Evolutionary conservation across 768 basidiomycete genomes (phyloP).

Genomic region (Daedaleopsis nitida): DNA sequence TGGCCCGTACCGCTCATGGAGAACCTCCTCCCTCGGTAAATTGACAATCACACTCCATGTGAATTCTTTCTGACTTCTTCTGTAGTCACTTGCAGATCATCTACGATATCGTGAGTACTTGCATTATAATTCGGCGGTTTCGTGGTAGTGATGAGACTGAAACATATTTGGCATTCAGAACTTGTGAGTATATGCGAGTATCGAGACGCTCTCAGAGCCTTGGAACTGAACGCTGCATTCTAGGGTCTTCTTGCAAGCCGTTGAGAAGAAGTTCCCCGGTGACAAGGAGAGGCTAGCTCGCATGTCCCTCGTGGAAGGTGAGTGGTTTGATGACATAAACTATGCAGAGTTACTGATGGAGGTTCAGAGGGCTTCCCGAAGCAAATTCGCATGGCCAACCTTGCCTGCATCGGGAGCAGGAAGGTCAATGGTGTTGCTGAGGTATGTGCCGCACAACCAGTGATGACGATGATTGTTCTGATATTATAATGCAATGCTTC

Average conservation of each 20-base stretch:
- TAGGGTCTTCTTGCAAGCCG: conserved; percentile 77
- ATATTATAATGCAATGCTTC: neutral
- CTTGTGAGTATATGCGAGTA: conserved; percentile 38
- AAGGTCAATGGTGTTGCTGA: conserved; percentile 97
- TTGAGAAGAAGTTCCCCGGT: conserved; percentile 88
- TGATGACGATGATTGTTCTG: neutral
- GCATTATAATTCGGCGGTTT: neutral
- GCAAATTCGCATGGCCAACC: conserved; percentile 86
- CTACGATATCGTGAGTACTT: conserved; percentile 73
- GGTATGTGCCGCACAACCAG: conserved; percentile 36
- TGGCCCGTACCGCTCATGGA: conserved; percentile 91
- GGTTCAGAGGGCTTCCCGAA: conserved; percentile 78
- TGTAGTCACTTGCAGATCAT: conserved; percentile 85
- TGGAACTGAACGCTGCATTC: neutral
- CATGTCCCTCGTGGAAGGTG: conserved; percentile 93
- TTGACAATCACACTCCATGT: neutral
- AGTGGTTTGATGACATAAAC: conserved; percentile 2
- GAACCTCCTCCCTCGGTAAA: conserved; percentile 68
- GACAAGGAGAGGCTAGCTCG: conserved; percentile 78
- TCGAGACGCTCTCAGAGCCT: neutral
- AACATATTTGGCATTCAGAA: conserved; percentile 37
- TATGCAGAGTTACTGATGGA: neutral
- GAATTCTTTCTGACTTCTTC: neutral
- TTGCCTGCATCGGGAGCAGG: conserved; percentile 87
- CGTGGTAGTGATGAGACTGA: neutral